phyloP scores from a whole-genome alignment of 306 rosid species.

The Glycyrrhiza uralensis region DNA sequence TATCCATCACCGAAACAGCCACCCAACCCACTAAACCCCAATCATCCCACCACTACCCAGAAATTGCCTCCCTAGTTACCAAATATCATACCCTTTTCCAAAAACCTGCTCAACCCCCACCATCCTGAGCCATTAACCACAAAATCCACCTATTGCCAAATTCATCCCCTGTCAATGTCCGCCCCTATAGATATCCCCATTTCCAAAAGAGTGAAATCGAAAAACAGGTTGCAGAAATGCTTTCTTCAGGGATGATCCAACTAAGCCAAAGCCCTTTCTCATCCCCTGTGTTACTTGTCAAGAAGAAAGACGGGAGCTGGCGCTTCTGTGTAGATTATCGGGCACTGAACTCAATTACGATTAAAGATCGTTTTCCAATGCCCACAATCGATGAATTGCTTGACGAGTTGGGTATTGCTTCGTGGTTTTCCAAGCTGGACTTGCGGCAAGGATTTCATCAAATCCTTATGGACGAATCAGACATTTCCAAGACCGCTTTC shows the following conservation, averaged over 20 bases:
- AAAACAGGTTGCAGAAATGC: neutral
- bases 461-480: rapidly evolving
- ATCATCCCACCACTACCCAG: no score
- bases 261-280: neutral
- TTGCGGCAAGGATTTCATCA: neutral
- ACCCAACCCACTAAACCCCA: no score
- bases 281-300: rapidly evolving
- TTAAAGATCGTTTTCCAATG: neutral
- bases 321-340: neutral
- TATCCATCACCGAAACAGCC: no score
- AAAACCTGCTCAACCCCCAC: no score
- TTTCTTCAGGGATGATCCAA: neutral
- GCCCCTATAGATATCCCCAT: neutral
- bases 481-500: neutral
- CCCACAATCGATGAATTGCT: neutral
- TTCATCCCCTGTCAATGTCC: neutral
- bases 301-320: neutral
- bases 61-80: no score
- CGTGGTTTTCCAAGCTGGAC: neutral
- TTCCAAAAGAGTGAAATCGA: neutral
- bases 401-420: neutral
- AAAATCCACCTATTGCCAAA: no score
- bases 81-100: no score
- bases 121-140: no score
- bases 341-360: neutral